Percentiles rank a stretch among this genome's conserved stretches.
Evolutionary conservation across 2,329 filamentous ascomycete species (phyloP).

Genomic region (Biscogniauxia sp.): DNA sequence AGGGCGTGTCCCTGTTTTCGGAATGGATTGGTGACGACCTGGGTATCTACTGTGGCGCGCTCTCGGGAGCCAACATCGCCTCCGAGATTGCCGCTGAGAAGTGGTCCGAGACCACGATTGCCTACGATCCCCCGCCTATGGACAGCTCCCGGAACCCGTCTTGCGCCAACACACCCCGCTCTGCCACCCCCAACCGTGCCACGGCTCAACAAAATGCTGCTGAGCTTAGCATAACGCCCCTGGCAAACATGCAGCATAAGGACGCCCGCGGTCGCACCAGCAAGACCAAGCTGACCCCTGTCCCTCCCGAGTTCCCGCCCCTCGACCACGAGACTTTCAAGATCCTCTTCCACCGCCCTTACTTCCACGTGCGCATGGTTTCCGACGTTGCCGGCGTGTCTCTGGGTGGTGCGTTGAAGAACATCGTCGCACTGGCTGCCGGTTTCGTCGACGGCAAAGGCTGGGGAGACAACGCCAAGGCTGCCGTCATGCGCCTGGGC

Average conservation of each 20-base stretch:
- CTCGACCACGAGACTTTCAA: conserved; percentile 82
- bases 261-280: conserved; percentile 66
- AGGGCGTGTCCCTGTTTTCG: conserved; percentile 84
- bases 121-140: conserved; percentile 87
- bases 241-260: conserved; percentile 60
- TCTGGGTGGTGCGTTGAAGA: conserved; percentile 91
- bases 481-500: conserved; percentile 96
- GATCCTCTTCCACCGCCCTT: conserved; percentile 88
- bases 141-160: conserved; percentile 75
- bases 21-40: conserved; percentile 90
- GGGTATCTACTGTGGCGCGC: conserved; percentile 92
- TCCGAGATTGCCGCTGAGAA: conserved; percentile 93
- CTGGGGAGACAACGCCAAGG: conserved; percentile 98
- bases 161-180: conserved; percentile 46
- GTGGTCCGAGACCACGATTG: conserved; percentile 95
- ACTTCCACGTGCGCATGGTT: conserved; percentile 95
- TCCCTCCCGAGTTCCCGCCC: conserved; percentile 80
- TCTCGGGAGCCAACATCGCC: conserved; percentile 95
- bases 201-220: conserved; percentile 45
- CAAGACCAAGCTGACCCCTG: conserved; percentile 67
- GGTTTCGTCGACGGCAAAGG: conserved; percentile 94
- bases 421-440: conserved; percentile 90
- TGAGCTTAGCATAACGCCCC: conserved; percentile 51
- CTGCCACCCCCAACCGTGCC: conserved; percentile 47
- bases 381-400: conserved; percentile 96